These are phyloP conservation scores for Lyophyllum decastes DNA, from an alignment of 768 basidiomycete species.

Conservation along the genomic window DNA sequence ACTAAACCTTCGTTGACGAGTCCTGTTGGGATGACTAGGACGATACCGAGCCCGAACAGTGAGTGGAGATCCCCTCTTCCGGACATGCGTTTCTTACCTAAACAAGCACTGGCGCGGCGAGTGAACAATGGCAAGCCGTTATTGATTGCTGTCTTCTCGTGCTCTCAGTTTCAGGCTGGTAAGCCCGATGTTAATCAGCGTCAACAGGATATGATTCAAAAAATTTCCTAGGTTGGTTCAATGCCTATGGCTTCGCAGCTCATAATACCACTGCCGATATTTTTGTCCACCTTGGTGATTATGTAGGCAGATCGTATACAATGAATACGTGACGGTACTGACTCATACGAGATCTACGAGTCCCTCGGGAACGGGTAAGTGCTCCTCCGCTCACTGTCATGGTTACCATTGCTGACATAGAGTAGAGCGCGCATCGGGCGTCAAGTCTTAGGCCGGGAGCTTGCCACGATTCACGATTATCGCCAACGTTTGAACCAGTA, in stretches of 20 bases:
- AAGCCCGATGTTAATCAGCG: conserved; percentile 4
- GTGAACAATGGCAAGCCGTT: conserved; percentile 57
- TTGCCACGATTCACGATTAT: conserved; percentile 58
- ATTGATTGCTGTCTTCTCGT: conserved; percentile 60
- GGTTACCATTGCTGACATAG: not conserved
- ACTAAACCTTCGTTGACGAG: conserved; percentile 43
- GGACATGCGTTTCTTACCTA: not conserved
- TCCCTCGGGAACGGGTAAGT: conserved; percentile 37
- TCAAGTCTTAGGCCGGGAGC: conserved; percentile 50
- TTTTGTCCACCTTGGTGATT: conserved; percentile 62
- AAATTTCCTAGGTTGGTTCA: conserved; percentile 49
- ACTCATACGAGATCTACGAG: conserved; percentile 45
- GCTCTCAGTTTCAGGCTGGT: conserved; percentile 56
- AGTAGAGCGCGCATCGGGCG: conserved; percentile 49
- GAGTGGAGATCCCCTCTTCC: conserved; percentile 15
- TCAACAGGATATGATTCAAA: not conserved
- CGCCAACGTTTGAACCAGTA: conserved; percentile 53
- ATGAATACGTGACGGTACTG: not conserved
- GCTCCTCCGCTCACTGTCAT: not conserved
- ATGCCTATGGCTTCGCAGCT: conserved; percentile 59
- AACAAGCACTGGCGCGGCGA: conserved; percentile 41
- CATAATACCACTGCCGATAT: conserved; percentile 53
- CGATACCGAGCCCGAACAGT: conserved; percentile 49
- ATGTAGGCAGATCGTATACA: conserved; percentile 33
- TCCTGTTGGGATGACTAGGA: conserved; percentile 53